Base-by-base conservation (phyloP, 2,329 filamentous ascomycete genomes). In the Fusarium verrucosum region DNA sequence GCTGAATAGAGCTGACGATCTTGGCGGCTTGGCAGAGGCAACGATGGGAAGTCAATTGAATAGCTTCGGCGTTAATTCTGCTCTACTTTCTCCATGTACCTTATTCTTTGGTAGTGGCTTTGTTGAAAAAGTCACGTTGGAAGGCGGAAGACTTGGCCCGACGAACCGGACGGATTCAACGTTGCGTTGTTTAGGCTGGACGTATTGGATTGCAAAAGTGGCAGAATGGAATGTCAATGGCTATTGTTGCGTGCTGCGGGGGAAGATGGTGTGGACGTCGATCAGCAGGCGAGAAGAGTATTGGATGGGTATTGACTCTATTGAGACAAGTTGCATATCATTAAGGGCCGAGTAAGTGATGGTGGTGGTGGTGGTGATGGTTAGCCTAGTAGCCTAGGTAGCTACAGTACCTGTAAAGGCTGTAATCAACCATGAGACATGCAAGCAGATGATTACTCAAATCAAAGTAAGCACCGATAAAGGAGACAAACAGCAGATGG, bases 21-120 rank as follows among this genome's bases (percentile, higher is more conserved):
- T 63, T 65, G 42, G 58, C 51, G 58, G 4, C 58, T 57, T 63
- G 59, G 59, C 57, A 38, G 46, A 40, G n/a, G n/a, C 37, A 41
- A 28, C 22, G 20, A n/a, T n/a, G 19, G n/a, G 25, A 55, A 53
- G 37, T 43, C 46, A 43, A 55, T 43, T 52, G 17, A 47, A 30
- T 30, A 16, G 56, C 41, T 49, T 46, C 49, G 43, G 28, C n/a
- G n/a, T n/a, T n/a, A n/a, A n/a, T n/a, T n/a, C n/a, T n/a, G n/a
- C n/a, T n/a, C n/a, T n/a, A 22, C 33, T 41, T n/a, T 41, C 10
- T 13, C 13, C 28, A 7, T 38, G 20, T 9, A 22, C 13, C 26
- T 5, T 7, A 7, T 14, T 14, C 10, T 26, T 16, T 13, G 13
- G 14, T 25, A 32, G 30, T 32, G 30, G 16, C 28, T 7, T 10